phyloP scores from a whole-genome alignment of 2,329 filamentous ascomycete genomes.

The Colletotrichum phormii region DNA sequence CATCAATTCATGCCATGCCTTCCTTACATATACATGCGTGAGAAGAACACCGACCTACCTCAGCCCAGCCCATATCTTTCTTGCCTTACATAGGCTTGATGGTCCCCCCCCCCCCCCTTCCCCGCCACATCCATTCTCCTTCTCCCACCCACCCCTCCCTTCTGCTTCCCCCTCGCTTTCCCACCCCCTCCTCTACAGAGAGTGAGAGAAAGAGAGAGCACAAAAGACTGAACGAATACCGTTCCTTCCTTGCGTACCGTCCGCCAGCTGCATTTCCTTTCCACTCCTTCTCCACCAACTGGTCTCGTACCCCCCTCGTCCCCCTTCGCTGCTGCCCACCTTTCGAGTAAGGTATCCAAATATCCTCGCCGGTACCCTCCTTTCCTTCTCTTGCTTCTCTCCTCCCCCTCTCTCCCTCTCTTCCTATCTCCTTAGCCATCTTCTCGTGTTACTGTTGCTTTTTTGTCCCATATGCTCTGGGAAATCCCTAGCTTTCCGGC shows the following conservation, averaged over 20 bases:
- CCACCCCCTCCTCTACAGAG: slow-evolving; percentile 23
- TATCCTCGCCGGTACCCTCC: slow-evolving; percentile 36
- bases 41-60: slow-evolving; percentile 28
- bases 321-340: slow-evolving; percentile 43
- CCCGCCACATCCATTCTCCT: slow-evolving; percentile 25
- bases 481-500: slow-evolving; percentile 49
- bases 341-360: slow-evolving; percentile 30
- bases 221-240: background rate
- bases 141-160: slow-evolving; percentile 13
- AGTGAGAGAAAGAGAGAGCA: background rate
- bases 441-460: slow-evolving; percentile 33
- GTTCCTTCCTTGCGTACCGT: slow-evolving; percentile 5
- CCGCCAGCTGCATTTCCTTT: slow-evolving; percentile 58
- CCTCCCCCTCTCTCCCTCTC: slow-evolving; percentile 40
- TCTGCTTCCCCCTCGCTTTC: slow-evolving; percentile 22
- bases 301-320: slow-evolving; percentile 48
- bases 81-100: slow-evolving; percentile 8
- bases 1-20: slow-evolving; percentile 8
- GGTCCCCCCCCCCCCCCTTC: background rate
- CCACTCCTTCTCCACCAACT: slow-evolving; percentile 58
- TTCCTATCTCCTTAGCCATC: slow-evolving; percentile 40
- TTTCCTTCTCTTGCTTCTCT: slow-evolving; percentile 5
- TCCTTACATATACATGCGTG: slow-evolving; percentile 16
- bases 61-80: slow-evolving; percentile 24
- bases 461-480: slow-evolving; percentile 17